Evolutionary conservation across 345 rosid species (phyloP), one percentile per base, ranked within the genome.

Genomic region (Syzygium oleosum): DNA sequence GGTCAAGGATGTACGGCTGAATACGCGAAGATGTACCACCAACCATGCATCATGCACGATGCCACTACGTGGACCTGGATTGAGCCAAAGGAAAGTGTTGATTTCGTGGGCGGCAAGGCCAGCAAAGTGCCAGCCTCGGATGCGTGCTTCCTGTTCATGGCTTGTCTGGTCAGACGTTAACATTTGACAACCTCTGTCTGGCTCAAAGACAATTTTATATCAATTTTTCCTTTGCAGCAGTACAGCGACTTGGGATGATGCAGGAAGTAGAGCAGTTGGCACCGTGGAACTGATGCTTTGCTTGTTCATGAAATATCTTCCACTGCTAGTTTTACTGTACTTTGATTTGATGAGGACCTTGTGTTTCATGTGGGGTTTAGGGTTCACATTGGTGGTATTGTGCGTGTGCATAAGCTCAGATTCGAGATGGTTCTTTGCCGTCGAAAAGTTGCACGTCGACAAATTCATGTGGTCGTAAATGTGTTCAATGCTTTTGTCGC

Each of bases 371-470:
- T 68, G 79, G 79, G 79, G 23, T 17, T 73, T 34, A 73, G 80
- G 49, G 49, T 73, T 73, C 80, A 38, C 80, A 9, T 4, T 17
- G 41, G 79, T 11, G 80, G 65, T 59, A 59, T 29, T 31, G 6
- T 16, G 46, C 2, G 12, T 12, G 11, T 3, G 46, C 17, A 5
- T 65, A 17, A 7, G 23, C 46, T 68, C 25, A 7, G 80, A 34
- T 73, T 73, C 7, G 14, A 73, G 80, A 41, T 19, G 3, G 49
- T 34, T 0, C 13, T 34, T 73, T 1, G 49, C 11, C 14, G 6
- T 73, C 25, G 13, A 13, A 10, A 34, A 68, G 79, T 31, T 9
- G 46, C 1, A 22, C 0, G 23, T 68, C 0, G 49, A 2, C 1
- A 1, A 38, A 19, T 38, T 38, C 27, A 73, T 73, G 22, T 38